Base-by-base conservation (phyloP, 257 asterid genomes). In the Solanum phureja region DNA sequence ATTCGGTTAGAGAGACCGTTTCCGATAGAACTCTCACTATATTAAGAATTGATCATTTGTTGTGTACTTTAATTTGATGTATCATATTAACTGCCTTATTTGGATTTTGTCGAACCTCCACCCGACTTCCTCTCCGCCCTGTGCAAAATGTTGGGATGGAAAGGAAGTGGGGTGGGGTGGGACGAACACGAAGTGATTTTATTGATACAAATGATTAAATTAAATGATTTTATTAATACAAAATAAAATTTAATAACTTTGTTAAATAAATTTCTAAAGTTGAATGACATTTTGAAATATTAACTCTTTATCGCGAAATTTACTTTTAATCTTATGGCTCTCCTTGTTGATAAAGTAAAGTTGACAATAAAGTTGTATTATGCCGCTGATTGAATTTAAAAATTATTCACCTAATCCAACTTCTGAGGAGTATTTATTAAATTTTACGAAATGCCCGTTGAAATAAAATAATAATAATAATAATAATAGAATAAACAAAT, bases 341-440 rank as follows among this genome's bases (percentile, higher is more conserved):
- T 12, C 40, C 40, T 44, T 16, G 1, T 33, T 33, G 35, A 74
- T 74, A 5, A 79, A 31, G 33, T 42, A 79, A 42, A 79, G 11
- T 42, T 79, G 35, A 74, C 35, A 4, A 79, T 44, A 79, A 42
- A 79, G 11, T 44, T 79, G 12, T 79, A 42, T 79, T 29, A 79
- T 44, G 62, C 66, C 6, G 62, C 85, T 49, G 29, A 11, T n/a
- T 8, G 42, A 82, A 49, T 49, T 29, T 37, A 46, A 49, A 49
- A 82, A 29, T 82, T 29, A 82, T 82, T 82, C 69, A 82, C 69
- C 85, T 82, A 82, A 82, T 31, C 85, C 69, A 82, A 19, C 60
- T 76, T 76, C 83, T 76, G 60, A 76, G 23, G 34, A 76, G 33
- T 21, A 75, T 37, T 76, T 38, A 12, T 76, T 37, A 35, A 76